These are phyloP conservation scores for Phylloporus sp. DNA, from an alignment of 768 basidiomycete species.

Conservation along the genomic window DNA sequence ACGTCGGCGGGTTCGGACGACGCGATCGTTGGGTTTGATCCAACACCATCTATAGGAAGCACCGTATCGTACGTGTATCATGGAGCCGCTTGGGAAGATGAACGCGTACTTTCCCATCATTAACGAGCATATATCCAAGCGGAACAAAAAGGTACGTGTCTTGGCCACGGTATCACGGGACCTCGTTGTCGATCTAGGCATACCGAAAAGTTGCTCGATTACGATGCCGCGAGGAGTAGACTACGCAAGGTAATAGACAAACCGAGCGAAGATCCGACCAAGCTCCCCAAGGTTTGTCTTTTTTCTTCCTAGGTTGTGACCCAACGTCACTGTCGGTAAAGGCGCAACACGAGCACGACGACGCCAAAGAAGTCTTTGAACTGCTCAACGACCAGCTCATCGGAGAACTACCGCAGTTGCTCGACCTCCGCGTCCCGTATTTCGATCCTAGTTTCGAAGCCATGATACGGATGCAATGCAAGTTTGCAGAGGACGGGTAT, in stretches of 20 bases:
- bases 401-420: constrained; percentile 81
- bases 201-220: constrained; percentile 80
- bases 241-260: constrained; percentile 88
- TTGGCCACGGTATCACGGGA: background rate
- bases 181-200: background rate
- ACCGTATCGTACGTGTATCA: constrained; percentile 90
- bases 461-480: constrained; percentile 96
- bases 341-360: constrained; percentile 96
- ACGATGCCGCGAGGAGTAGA: constrained; percentile 87
- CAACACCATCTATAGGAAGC: constrained; percentile 55
- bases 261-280: constrained; percentile 88
- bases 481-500: constrained; percentile 97
- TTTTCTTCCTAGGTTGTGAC: background rate
- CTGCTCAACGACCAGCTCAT: constrained; percentile 91
- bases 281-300: constrained; percentile 66
- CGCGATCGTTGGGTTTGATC: constrained; percentile 3
- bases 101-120: constrained; percentile 91
- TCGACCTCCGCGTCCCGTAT: constrained; percentile 94
- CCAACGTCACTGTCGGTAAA: background rate
- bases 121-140: constrained; percentile 89
- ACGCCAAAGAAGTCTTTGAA: constrained; percentile 90
- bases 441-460: constrained; percentile 99
- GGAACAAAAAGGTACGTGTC: constrained; percentile 84
- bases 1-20: background rate
- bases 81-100: constrained; percentile 96